These are phyloP conservation scores for Sarcodon aspratus DNA, from an alignment of 768 basidiomycete genomes.

Conservation along the genomic window DNA sequence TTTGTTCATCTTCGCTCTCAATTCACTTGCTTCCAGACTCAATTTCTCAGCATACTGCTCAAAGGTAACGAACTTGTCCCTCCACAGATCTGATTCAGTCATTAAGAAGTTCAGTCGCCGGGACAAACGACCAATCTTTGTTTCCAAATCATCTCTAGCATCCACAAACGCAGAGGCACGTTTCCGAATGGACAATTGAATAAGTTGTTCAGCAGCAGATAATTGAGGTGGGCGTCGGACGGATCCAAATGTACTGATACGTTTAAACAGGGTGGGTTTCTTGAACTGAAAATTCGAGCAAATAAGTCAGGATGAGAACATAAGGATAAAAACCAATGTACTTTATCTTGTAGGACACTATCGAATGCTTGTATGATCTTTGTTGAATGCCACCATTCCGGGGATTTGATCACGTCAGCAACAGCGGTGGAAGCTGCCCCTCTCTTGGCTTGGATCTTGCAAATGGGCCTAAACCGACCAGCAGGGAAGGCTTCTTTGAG, in stretches of 20 bases:
- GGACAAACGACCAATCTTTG: slow-evolving; percentile 81
- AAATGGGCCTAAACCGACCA: slow-evolving; percentile 82
- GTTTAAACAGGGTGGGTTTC: slow-evolving; percentile 80
- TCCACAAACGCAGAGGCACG: slow-evolving; percentile 93
- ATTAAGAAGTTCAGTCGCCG: slow-evolving; percentile 84
- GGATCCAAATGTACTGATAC: slow-evolving; percentile 69
- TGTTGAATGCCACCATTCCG: slow-evolving; percentile 92
- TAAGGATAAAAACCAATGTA: slow-evolving; percentile 16
- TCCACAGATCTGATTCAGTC: slow-evolving; percentile 85
- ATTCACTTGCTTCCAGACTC: slow-evolving; percentile 74
- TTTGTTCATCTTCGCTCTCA: slow-evolving; percentile 81
- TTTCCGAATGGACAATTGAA: slow-evolving; percentile 83
- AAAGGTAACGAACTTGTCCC: slow-evolving; percentile 89
- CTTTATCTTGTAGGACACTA: slow-evolving; percentile 75
- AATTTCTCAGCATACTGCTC: slow-evolving; percentile 91
- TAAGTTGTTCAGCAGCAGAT: slow-evolving; percentile 71
- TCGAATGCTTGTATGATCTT: slow-evolving; percentile 89
- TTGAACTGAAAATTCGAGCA: slow-evolving; percentile 44
- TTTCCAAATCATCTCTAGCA: slow-evolving; percentile 87
- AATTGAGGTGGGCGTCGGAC: slow-evolving; percentile 61
- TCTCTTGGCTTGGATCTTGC: slow-evolving; percentile 81
- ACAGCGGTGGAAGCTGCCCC: slow-evolving; percentile 71
- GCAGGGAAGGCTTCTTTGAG: slow-evolving; percentile 94
- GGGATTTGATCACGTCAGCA: slow-evolving; percentile 82
- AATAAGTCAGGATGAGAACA: not conserved